These are phyloP conservation scores for Ascosphaera apis DNA, from an alignment of 2,329 filamentous ascomycete species.

Conservation along the genomic window DNA sequence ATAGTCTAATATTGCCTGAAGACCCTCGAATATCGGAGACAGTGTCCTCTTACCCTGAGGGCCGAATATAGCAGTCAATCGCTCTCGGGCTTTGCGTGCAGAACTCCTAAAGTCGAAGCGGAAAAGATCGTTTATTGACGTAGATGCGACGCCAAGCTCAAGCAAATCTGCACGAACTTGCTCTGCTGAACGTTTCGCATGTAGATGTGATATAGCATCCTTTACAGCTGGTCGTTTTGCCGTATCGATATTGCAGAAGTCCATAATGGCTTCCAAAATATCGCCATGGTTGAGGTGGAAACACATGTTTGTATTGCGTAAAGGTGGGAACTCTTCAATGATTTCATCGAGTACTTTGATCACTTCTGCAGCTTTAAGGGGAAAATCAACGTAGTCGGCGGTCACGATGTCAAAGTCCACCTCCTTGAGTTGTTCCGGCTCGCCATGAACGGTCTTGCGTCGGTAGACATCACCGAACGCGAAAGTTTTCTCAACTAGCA, in stretches of 20 bases:
- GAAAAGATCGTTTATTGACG: conserved; percentile 71
- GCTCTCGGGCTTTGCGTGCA: no score
- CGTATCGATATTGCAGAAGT: conserved; percentile 58
- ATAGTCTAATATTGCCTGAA: conserved; percentile 57
- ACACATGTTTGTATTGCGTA: conserved; percentile 52
- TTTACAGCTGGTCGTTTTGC: conserved; percentile 49
- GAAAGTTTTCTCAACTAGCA: conserved; percentile 58
- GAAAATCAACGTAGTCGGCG: conserved; percentile 53
- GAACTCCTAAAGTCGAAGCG: conserved; percentile 77
- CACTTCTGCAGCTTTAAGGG: conserved; percentile 77
- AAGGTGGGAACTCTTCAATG: conserved; percentile 52
- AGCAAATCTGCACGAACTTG: conserved; percentile 68
- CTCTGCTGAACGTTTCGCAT: conserved; percentile 63
- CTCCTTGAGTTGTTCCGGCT: conserved; percentile 64
- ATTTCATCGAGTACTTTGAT: conserved; percentile 91
- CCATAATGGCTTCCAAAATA: conserved; percentile 68
- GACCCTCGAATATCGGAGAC: conserved; percentile 43
- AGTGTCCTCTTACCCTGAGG: conserved; percentile 11
- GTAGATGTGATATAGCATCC: conserved; percentile 60
- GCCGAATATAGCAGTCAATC: neutral
- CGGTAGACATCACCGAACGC: conserved; percentile 76
- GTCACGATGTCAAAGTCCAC: conserved; percentile 96
- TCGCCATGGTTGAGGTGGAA: conserved; percentile 81
- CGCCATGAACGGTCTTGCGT: conserved; percentile 52
- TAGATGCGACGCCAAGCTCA: conserved; percentile 66